phyloP scores from a whole-genome alignment of 2,329 filamentous ascomycete species.

The Pyrenochaeta sp. region DNA sequence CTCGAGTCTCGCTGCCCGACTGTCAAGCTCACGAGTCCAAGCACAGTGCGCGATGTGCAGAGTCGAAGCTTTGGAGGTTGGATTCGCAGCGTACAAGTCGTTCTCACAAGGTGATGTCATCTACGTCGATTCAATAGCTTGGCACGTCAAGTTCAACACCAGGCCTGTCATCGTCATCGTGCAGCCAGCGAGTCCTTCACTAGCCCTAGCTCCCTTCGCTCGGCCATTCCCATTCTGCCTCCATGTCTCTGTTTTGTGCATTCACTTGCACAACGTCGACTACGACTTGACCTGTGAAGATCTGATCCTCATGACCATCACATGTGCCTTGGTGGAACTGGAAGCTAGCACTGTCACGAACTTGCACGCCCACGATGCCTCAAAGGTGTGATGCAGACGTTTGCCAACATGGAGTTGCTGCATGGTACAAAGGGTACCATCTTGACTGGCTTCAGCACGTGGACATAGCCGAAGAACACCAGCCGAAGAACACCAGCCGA shows the following conservation, averaged over 20 bases:
- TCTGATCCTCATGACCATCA: neutral
- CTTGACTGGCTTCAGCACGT: too few species aligned
- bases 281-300: too few species aligned
- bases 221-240: conserved; percentile 10
- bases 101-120: conserved; percentile 22
- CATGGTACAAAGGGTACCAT: too few species aligned
- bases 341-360: neutral
- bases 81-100: conserved; percentile 12
- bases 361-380: neutral
- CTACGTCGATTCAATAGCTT: conserved; percentile 6
- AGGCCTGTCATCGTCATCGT: conserved; percentile 20
- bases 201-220: conserved; percentile 12
- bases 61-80: conserved; percentile 13
- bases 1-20: neutral
- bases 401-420: too few species aligned
- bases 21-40: conserved; percentile 7
- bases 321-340: conserved; percentile 1
- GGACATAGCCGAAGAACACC: too few species aligned
- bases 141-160: conserved; percentile 9
- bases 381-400: too few species aligned
- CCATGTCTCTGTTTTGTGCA: neutral
- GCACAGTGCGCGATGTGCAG: conserved; percentile 4
- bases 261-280: neutral
- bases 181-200: conserved; percentile 15
- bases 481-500: too few species aligned